Conservation (phyloP, 2,329 filamentous ascomycete genomes). For the Lasiodiplodia gonubiensis region DNA sequence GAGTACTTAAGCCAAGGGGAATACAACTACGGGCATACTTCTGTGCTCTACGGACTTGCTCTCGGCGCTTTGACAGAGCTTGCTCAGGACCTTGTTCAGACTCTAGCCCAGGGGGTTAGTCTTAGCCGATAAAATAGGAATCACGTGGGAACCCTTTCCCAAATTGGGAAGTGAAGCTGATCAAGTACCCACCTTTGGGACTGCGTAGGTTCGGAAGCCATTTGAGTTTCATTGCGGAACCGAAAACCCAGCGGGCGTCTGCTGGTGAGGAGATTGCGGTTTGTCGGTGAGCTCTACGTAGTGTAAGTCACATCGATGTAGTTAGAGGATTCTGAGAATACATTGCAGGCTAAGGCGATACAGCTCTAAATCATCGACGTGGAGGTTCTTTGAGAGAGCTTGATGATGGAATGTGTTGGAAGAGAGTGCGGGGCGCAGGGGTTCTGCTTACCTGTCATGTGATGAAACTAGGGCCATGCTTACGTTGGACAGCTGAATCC, state of each 20-base stretch:
- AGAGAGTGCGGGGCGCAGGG: neutral
- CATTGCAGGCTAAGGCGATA: neutral
- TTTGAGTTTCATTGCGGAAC: neutral
- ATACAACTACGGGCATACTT: conserved; percentile 32
- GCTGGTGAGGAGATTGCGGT: neutral
- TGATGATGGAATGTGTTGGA: neutral
- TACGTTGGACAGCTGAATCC: neutral
- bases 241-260: too few relatives aligned
- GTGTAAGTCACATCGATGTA: neutral
- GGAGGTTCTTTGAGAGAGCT: neutral
- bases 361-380: neutral
- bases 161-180: neutral
- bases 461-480: too few relatives aligned
- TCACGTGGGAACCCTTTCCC: neutral
- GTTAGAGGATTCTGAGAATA: too few relatives aligned
- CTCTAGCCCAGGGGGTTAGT: neutral
- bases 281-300: neutral
- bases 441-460: too few relatives aligned
- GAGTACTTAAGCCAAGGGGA: neutral
- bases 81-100: neutral
- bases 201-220: neutral
- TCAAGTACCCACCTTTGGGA: neutral
- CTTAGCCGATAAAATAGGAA: neutral
- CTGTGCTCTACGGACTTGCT: conserved; percentile 47
- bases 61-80: conserved; percentile 36